Evolutionary conservation across 106 monocot species (phyloP), one percentile per base, ranked within the genome.

Genomic region (Dendrobium nobile): DNA sequence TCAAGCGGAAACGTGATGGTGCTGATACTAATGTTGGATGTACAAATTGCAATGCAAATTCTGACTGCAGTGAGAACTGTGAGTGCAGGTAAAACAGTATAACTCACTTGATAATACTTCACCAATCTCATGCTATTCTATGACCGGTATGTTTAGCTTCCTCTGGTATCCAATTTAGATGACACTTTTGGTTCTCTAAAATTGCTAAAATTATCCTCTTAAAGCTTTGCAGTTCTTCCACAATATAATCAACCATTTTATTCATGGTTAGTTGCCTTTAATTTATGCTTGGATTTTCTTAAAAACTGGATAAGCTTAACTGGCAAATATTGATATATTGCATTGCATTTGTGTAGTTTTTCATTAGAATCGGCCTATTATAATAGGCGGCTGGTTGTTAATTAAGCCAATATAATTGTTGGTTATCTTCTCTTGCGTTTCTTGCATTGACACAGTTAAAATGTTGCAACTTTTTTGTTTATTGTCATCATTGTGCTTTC

Each of bases 41-140:
- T 80, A 95, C 82, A 80, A 86, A 79, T 58, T 94, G 95, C 79
- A 79, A 59, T 65, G 47, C 80, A 37, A 77, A 84, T 85, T 89
- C 95, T 65, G 85, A 81, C 47, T 99, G 98, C 61, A 82, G 76
- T 59, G 89, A 88, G 8, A 78, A 99, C 33, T 99, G 98, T 82
- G 98, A 95, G 86, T 99, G 98, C 93, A 92, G 95, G 98, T 99
- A 83, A 47, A 70, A 80, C 72, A 72, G 3, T 40, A 33, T 13
- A 74, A 20, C 37, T 70, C 28, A 37, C 7, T 37, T 37, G 33
- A 11, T 70, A 33, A 37, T 70, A 70, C 33, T 33, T 4, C 2
- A 37, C 70, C 37, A 70, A 70, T 70, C 33, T 37, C 11, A 70
- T 70, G 13, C 13, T 70, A 13, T 28, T 70, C 4, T 9, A 13